Percentiles rank a stretch among this genome's conserved stretches.
Conservation (phyloP, 768 basidiomycete genomes). For the Macrolepiota albuminosa region DNA sequence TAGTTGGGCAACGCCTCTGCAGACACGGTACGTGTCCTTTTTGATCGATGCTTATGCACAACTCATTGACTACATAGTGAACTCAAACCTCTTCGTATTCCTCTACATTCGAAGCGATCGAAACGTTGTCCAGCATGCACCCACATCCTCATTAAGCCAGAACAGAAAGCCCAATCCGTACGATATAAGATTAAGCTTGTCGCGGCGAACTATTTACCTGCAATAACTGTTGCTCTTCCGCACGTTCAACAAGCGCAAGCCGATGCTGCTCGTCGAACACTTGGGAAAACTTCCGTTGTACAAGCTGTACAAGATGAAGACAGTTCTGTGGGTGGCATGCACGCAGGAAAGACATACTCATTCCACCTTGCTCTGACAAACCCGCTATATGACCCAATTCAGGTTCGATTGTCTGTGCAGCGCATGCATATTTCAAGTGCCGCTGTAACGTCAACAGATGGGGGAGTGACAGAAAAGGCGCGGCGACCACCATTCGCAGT, state of each 20-base stretch:
- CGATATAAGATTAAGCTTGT: slow-evolving; percentile 98
- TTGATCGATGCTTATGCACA: neutral
- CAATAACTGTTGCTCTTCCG: slow-evolving; percentile 70
- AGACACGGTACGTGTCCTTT: slow-evolving; percentile 48
- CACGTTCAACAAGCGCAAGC: slow-evolving; percentile 40
- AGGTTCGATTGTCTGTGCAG: slow-evolving; percentile 81
- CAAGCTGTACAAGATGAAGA: slow-evolving; percentile 34
- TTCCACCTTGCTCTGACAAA: slow-evolving; percentile 93
- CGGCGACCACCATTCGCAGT: slow-evolving; percentile 75
- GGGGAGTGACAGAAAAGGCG: slow-evolving; percentile 45
- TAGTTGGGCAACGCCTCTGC: slow-evolving; percentile 71
- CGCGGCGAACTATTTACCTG: slow-evolving; percentile 90
- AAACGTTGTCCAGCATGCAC: slow-evolving; percentile 94
- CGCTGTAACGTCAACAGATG: slow-evolving; percentile 29
- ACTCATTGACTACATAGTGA: slow-evolving; percentile 44
- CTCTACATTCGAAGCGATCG: slow-evolving; percentile 88
- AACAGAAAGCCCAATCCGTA: slow-evolving; percentile 92
- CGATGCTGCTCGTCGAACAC: slow-evolving; percentile 38
- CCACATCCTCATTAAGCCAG: slow-evolving; percentile 97
- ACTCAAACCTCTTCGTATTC: slow-evolving; percentile 84
- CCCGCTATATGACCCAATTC: slow-evolving; percentile 93
- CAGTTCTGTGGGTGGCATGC: slow-evolving; percentile 37
- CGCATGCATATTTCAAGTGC: slow-evolving; percentile 51
- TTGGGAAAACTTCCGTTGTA: slow-evolving; percentile 34
- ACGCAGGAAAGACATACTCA: slow-evolving; percentile 76